Percentiles rank a stretch among this genome's conserved stretches.
Evolutionary conservation across 2,329 filamentous ascomycete species (phyloP).

Genomic region (Penicillium occitanis): DNA sequence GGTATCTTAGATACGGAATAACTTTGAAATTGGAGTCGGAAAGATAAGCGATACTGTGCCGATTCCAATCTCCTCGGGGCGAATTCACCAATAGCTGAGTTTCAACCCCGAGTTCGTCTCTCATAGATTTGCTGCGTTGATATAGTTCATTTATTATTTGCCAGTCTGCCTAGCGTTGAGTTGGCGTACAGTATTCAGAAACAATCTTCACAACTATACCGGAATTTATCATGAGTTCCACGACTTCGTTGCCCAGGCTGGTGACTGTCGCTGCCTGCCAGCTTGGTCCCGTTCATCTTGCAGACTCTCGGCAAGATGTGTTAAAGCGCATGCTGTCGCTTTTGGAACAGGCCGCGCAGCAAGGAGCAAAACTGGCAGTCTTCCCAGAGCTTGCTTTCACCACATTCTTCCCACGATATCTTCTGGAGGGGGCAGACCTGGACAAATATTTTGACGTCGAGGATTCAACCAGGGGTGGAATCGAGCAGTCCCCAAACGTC

Average conservation of each 20-base stretch:
- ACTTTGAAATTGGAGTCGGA: too few relatives aligned
- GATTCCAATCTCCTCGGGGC: too few relatives aligned
- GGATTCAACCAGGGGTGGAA: constrained; percentile 27
- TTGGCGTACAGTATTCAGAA: too few relatives aligned
- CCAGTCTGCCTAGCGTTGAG: too few relatives aligned
- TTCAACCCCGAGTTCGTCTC: too few relatives aligned
- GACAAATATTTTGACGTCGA: constrained; percentile 54
- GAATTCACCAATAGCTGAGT: too few relatives aligned
- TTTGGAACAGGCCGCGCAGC: constrained; percentile 47
- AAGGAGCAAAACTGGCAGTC: constrained; percentile 52
- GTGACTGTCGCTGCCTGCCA: constrained; percentile 50
- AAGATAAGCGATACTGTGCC: too few relatives aligned
- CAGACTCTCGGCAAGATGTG: constrained; percentile 44
- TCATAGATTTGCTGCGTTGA: too few relatives aligned
- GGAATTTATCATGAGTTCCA: constrained; percentile 12
- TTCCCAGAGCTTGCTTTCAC: constrained; percentile 58
- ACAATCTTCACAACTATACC: neutral
- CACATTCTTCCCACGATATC: constrained; percentile 57
- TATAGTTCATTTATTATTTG: too few relatives aligned
- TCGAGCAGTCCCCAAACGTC: constrained; percentile 44
- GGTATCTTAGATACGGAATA: too few relatives aligned
- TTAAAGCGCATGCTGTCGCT: constrained; percentile 53
- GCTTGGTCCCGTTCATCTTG: constrained; percentile 50
- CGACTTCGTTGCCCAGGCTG: constrained; percentile 15
- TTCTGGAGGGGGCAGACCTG: constrained; percentile 47